These are phyloP conservation scores for Salix purpurea DNA, from an alignment of 345 rosid genomes.

Conservation along the genomic window DNA sequence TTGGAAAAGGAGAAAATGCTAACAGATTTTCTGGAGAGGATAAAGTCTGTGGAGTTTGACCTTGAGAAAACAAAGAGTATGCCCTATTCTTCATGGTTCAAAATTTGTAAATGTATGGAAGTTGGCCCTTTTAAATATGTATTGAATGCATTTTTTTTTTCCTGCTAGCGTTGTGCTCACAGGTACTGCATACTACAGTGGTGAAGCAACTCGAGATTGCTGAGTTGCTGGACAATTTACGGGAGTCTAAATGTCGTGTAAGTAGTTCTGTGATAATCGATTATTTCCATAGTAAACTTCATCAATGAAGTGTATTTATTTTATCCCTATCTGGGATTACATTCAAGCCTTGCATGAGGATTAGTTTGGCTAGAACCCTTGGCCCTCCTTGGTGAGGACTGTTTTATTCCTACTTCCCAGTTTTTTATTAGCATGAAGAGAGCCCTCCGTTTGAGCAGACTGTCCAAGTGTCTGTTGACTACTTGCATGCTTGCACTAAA, in stretches of 20 bases:
- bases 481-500: neutral
- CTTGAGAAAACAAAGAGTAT: constrained; percentile 82
- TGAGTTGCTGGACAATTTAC: constrained; percentile 52
- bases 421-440: neutral
- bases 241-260: constrained; percentile 58
- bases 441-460: neutral
- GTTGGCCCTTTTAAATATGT: neutral
- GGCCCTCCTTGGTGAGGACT: neutral
- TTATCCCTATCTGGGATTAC: neutral
- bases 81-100: constrained; percentile 11
- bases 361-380: neutral
- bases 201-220: constrained; percentile 75
- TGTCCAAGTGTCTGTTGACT: neutral
- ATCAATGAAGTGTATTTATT: neutral
- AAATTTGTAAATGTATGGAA: neutral
- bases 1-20: constrained; percentile 77
- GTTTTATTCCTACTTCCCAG: neutral
- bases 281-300: neutral
- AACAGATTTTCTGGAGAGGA: constrained; percentile 74
- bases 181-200: constrained; percentile 72
- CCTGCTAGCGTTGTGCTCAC: constrained; percentile 13
- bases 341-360: neutral
- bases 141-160: neutral
- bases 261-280: constrained; percentile 23
- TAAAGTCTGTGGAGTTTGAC: constrained; percentile 79